Evolutionary conservation across 78 protist species (phyloP).

Genomic region (Pirum gemmata): DNA sequence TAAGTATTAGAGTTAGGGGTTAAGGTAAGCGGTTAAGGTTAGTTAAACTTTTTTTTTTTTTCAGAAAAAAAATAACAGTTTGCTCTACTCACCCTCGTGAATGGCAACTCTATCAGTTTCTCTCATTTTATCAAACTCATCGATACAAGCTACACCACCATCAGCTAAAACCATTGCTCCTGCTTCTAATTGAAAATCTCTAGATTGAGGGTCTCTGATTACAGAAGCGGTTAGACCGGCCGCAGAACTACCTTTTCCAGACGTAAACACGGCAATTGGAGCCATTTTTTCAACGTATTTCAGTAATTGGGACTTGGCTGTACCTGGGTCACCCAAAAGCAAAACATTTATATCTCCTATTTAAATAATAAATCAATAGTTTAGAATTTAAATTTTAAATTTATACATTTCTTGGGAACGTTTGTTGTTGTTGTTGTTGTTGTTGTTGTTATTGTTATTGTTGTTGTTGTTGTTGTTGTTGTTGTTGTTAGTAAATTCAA

Average conservation of each 20-base stretch:
- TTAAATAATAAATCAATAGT: too few relatives aligned
- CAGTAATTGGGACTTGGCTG: slow-evolving; percentile 94
- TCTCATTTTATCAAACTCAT: slow-evolving; percentile 59
- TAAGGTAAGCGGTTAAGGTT: too few relatives aligned
- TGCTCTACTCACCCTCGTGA: slow-evolving; percentile 98
- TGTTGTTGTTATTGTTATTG: too few relatives aligned
- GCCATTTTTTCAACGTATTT: slow-evolving; percentile 81
- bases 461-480: too few relatives aligned
- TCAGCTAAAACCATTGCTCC: slow-evolving; percentile 99
- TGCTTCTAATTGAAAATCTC: slow-evolving; percentile 96
- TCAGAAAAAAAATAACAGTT: too few relatives aligned
- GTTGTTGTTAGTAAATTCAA: too few relatives aligned
- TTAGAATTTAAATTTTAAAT: too few relatives aligned
- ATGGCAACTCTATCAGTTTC: slow-evolving; percentile 76
- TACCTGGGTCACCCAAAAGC: slow-evolving; percentile 99
- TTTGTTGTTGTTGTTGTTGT: too few relatives aligned
- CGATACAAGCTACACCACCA: slow-evolving; percentile 74
- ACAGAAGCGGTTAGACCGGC: slow-evolving; percentile 99
- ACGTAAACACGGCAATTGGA: slow-evolving; percentile 92
- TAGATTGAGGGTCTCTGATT: slow-evolving; percentile 61
- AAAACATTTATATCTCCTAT: slow-evolving; percentile 99
- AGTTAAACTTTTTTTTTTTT: too few relatives aligned
- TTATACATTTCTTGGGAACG: too few relatives aligned
- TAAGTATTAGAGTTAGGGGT: too few relatives aligned
- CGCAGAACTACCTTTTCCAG: slow-evolving; percentile 95